phyloP scores from a whole-genome alignment of 129 eudicot species.

The Helianthus tuberosus region DNA sequence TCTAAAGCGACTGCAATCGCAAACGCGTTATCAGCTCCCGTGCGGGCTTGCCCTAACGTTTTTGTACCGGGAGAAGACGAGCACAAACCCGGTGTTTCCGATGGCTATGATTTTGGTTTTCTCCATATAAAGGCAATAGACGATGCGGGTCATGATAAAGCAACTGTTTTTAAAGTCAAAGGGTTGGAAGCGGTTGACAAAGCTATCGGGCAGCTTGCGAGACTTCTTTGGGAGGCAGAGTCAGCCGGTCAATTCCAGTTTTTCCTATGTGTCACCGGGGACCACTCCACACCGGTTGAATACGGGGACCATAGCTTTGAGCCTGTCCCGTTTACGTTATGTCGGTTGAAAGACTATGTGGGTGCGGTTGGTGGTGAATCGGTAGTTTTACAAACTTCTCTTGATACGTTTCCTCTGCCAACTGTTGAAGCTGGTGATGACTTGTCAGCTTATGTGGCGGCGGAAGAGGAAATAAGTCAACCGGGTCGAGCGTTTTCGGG shows the following conservation, averaged over 20 bases:
- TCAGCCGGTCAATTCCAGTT: slow-evolving; percentile 63
- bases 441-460: slow-evolving; percentile 25
- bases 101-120: slow-evolving; percentile 95
- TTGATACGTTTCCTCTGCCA: slow-evolving; percentile 84
- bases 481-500: slow-evolving; percentile 45
- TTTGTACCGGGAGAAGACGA: slow-evolving; percentile 96
- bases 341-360: slow-evolving; percentile 77
- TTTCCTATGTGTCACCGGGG: slow-evolving; percentile 87
- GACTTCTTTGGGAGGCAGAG: slow-evolving; percentile 84
- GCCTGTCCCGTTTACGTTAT: slow-evolving; percentile 84
- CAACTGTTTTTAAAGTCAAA: slow-evolving; percentile 79
- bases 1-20: slow-evolving; percentile 92
- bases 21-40: slow-evolving; percentile 83
- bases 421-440: slow-evolving; percentile 62
- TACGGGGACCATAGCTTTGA: slow-evolving; percentile 98
- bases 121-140: slow-evolving; percentile 98
- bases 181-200: slow-evolving; percentile 91
- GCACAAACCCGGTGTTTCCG: slow-evolving; percentile 74
- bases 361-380: slow-evolving; percentile 85
- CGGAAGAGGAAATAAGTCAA: slow-evolving; percentile 28
- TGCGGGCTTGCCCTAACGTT: slow-evolving; percentile 67
- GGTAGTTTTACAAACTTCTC: slow-evolving; percentile 51
- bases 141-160: slow-evolving; percentile 99
- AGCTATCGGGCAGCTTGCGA: slow-evolving; percentile 90
- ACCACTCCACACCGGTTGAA: slow-evolving; percentile 97